Evolutionary conservation across 331 rosid species (phyloP).

Genomic region (Prunus yedoensis): DNA sequence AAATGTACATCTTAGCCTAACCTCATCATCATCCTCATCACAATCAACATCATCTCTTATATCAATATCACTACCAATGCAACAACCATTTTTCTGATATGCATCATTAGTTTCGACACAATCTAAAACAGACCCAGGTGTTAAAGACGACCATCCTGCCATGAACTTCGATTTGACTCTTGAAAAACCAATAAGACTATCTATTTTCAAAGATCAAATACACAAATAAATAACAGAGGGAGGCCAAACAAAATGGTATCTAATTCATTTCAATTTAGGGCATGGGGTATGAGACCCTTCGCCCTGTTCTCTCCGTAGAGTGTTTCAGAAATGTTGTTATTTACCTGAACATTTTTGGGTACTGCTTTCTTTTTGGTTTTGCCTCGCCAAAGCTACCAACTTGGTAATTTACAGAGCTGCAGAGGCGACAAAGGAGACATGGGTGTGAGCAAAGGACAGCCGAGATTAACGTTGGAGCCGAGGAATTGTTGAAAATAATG

Average conservation of each 20-base stretch:
- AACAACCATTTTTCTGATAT: constrained; percentile 30
- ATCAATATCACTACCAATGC: neutral
- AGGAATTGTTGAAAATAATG: neutral
- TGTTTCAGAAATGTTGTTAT: neutral
- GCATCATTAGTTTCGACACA: constrained; percentile 33
- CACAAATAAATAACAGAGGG: neutral
- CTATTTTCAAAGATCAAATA: neutral
- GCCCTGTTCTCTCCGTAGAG: constrained; percentile 9
- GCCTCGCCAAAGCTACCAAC: neutral
- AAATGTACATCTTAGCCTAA: constrained; percentile 45
- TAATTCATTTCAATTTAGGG: neutral
- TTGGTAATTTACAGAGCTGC: constrained; percentile 1
- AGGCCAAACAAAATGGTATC: neutral
- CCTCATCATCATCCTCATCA: constrained; percentile 33
- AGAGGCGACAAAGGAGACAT: neutral
- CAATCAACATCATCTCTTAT: constrained; percentile 18
- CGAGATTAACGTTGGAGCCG: constrained; percentile 1
- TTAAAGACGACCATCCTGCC: constrained; percentile 54
- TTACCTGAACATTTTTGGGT: constrained; percentile 16
- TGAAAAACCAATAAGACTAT: neutral
- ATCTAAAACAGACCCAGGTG: constrained; percentile 47
- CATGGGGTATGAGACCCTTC: constrained; percentile 13
- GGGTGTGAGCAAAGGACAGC: no score
- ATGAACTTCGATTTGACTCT: constrained; percentile 39
- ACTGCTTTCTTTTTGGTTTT: neutral